phyloP scores from a whole-genome alignment of 495 filamentous ascomycete genomes.

The Aspergillus saccharolyticus region DNA sequence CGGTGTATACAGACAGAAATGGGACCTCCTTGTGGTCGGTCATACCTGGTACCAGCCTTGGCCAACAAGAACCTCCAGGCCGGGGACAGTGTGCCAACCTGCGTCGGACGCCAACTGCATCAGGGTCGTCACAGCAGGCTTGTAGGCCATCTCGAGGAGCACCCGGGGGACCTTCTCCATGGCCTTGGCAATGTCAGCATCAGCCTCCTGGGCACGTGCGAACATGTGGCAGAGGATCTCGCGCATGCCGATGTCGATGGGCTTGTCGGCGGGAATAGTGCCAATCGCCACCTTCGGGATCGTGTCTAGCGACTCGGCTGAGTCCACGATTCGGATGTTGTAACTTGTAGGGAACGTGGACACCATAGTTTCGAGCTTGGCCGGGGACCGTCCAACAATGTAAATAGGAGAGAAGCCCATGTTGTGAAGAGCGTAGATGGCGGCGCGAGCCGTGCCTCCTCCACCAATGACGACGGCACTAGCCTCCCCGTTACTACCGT shows the following conservation, averaged over 20 bases:
- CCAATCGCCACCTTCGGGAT: slow-evolving; percentile 73
- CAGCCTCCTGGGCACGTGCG: slow-evolving; percentile 39
- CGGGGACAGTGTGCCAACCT: slow-evolving; percentile 83
- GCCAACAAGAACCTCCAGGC: slow-evolving; percentile 82
- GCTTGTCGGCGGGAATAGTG: slow-evolving; percentile 84
- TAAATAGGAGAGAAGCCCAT: slow-evolving; percentile 86
- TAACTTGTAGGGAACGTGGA: slow-evolving; percentile 70
- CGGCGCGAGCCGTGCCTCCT: slow-evolving; percentile 87
- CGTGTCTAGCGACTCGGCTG: slow-evolving; percentile 42
- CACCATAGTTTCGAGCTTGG: slow-evolving; percentile 61
- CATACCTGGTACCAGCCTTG: slow-evolving; percentile 72
- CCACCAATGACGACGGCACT: slow-evolving; percentile 70
- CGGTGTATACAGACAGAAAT: not conserved
- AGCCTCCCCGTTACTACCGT: slow-evolving; percentile 31
- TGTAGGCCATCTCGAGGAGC: slow-evolving; percentile 96
- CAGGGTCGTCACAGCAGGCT: slow-evolving; percentile 72
- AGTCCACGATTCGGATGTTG: slow-evolving; percentile 61
- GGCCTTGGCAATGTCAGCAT: slow-evolving; percentile 28
- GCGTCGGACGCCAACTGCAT: slow-evolving; percentile 77
- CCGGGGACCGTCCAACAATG: slow-evolving; percentile 70
- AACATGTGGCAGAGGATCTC: slow-evolving; percentile 65
- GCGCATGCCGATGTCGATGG: slow-evolving; percentile 68
- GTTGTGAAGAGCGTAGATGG: slow-evolving; percentile 78
- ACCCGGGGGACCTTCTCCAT: slow-evolving; percentile 45
- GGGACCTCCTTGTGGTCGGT: not conserved